Base-by-base conservation (phyloP, 345 rosid species). In the Euphorbia pulcherrima region DNA sequence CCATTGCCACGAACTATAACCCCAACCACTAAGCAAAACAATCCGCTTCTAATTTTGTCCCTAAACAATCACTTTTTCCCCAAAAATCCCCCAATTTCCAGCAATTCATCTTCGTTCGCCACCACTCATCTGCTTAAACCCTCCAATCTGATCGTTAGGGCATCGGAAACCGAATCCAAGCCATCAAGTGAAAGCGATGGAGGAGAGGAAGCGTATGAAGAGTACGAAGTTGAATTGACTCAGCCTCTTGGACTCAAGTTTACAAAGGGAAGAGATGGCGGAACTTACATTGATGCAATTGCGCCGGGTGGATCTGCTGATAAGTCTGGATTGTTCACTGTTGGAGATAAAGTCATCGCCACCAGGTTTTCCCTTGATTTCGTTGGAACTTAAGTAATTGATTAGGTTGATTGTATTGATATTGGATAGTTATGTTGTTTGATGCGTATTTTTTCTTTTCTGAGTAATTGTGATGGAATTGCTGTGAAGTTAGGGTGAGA, bases 281-380 rank as follows among this genome's bases (percentile, higher is more conserved):
- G 90, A 11, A 89, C 97, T 77, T 94, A 89, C 76, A 91, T 94
- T 76, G 99, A 94, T 48, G 95, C 90, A 33, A 86, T 91, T 72
- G 80, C 83, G 2, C 84, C 92, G 6, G 99, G 96, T 69, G 97
- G 92, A 46, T 68, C 77, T 0, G 99, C 97, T 69, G 97, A 94
- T 65, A 85, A 81, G 83, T 78, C 95, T 60, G 87, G 89, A 16
- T 35, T 78, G 74, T 94, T 94, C 83, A 53, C 88, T 2, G 95
- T 85, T 37, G 97, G 99, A 1, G 99, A 94, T 67, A 94, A 71
- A 83, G 99, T 91, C 29, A 66, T 88, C 47, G 99, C 99, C 77
- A 94, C 99, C 78, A 94, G 97, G 99, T 94, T 73, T 75, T 18
- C 52, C 39, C 61, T 67, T 27, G 8, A 46, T 48, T 16, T 28